Conservation (phyloP, 192 early-diverging fungal genomes). For the Backusella sp. region DNA sequence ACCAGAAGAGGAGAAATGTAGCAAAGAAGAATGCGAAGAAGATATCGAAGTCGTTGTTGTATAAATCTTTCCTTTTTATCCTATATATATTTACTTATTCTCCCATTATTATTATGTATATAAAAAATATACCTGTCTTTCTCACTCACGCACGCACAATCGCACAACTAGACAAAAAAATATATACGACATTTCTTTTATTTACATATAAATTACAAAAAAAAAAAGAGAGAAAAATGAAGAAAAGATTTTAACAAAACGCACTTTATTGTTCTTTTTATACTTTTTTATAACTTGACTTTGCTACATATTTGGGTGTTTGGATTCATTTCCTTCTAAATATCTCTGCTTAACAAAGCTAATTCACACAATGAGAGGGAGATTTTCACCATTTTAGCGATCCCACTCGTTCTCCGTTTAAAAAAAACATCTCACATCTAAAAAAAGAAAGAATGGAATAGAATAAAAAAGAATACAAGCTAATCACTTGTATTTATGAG, state of each 20-base stretch:
- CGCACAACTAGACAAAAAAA: background rate
- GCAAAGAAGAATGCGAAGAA: conserved; percentile 15
- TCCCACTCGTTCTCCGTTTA: background rate
- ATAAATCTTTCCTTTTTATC: background rate
- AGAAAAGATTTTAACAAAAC: background rate
- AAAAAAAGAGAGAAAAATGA: background rate
- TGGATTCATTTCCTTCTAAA: background rate
- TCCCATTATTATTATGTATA: conserved; percentile 3
- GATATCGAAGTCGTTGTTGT: conserved; percentile 12
- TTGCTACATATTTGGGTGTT: background rate
- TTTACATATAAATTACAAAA: background rate
- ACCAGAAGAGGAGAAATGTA: conserved; percentile 19
- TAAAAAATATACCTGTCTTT: background rate
- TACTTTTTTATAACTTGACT: background rate
- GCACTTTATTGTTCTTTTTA: background rate
- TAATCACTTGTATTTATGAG: background rate
- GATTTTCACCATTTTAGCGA: background rate
- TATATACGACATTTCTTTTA: background rate
- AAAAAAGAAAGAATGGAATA: background rate
- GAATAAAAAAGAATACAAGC: background rate
- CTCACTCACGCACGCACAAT: background rate
- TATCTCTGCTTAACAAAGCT: background rate
- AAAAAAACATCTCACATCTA: background rate
- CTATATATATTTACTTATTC: background rate
- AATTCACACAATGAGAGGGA: background rate